phyloP scores from a whole-genome alignment of 345 rosid species.

The Eucalyptus pauciflora region DNA sequence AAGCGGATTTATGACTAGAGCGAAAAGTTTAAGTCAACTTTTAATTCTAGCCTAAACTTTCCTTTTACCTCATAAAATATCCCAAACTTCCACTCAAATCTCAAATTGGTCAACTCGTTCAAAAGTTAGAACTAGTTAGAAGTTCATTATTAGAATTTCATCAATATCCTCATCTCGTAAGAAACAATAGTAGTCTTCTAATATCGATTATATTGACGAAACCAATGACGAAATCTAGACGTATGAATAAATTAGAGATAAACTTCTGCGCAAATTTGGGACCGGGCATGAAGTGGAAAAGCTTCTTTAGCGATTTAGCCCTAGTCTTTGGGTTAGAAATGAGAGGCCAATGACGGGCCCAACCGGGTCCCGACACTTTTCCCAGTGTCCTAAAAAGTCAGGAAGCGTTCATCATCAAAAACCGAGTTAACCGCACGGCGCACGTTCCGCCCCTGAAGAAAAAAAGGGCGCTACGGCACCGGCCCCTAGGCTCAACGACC shows the following conservation, averaged over 20 bases:
- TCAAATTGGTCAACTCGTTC: neutral
- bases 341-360: neutral
- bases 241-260: too few relatives aligned
- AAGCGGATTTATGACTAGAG: too few relatives aligned
- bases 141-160: neutral
- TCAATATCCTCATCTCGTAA: neutral
- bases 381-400: neutral
- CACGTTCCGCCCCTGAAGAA: neutral
- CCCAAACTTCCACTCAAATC: too few relatives aligned
- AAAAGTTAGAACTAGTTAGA: too few relatives aligned
- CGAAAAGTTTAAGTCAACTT: too few relatives aligned
- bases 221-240: too few relatives aligned
- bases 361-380: neutral
- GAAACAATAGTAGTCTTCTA: too few relatives aligned
- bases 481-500: neutral
- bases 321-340: neutral
- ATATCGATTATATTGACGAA: too few relatives aligned
- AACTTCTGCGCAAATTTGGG: neutral
- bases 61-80: too few relatives aligned
- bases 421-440: neutral
- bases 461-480: neutral
- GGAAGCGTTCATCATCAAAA: neutral
- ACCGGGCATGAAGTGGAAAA: rapidly evolving
- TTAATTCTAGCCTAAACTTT: too few relatives aligned
- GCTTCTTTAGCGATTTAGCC: neutral